Evolutionary conservation across 352 stramenopile species (phyloP).

Genomic region (Pythium volutum): DNA sequence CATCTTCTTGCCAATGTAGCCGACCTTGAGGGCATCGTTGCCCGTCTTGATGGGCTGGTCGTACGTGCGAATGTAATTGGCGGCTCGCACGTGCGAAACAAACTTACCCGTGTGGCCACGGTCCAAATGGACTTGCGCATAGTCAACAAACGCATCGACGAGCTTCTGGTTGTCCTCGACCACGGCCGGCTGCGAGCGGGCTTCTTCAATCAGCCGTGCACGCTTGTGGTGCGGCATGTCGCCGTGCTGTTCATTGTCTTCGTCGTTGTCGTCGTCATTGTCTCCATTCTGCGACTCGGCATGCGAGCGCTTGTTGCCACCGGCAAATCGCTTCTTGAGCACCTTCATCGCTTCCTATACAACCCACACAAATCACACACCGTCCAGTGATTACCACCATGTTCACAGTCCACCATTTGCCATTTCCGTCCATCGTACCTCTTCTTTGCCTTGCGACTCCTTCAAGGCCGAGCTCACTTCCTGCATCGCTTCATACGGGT

Average conservation of each 20-base stretch:
- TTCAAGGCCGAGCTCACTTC: slow-evolving; percentile 34
- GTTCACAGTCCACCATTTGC: not conserved
- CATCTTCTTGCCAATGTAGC: slow-evolving; percentile 57
- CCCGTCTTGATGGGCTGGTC: slow-evolving; percentile 44
- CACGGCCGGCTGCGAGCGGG: slow-evolving; percentile 36
- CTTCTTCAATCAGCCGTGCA: slow-evolving; percentile 50
- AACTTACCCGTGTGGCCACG: slow-evolving; percentile 73
- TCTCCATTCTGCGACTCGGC: slow-evolving; percentile 18
- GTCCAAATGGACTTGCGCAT: slow-evolving; percentile 55
- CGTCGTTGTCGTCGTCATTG: slow-evolving; percentile 10
- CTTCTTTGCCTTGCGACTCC: slow-evolving; percentile 28
- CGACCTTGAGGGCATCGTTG: slow-evolving; percentile 36
- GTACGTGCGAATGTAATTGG: slow-evolving; percentile 54
- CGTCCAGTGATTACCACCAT: not conserved
- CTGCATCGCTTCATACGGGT: slow-evolving; percentile 35
- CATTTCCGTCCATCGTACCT: slow-evolving; percentile 14
- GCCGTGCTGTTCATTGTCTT: slow-evolving; percentile 18
- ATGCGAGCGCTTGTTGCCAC: slow-evolving; percentile 27
- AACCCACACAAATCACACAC: not conserved
- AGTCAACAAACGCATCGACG: slow-evolving; percentile 66
- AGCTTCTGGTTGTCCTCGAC: slow-evolving; percentile 69
- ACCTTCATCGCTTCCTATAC: slow-evolving; percentile 27
- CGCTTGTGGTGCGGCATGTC: slow-evolving; percentile 57
- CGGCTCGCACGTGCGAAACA: slow-evolving; percentile 61
- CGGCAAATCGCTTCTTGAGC: slow-evolving; percentile 36